Percentiles rank a stretch among this genome's conserved stretches.
Evolutionary conservation across 1,139 yeast genomes (phyloP).

Genomic region (Candida freyschussii): DNA sequence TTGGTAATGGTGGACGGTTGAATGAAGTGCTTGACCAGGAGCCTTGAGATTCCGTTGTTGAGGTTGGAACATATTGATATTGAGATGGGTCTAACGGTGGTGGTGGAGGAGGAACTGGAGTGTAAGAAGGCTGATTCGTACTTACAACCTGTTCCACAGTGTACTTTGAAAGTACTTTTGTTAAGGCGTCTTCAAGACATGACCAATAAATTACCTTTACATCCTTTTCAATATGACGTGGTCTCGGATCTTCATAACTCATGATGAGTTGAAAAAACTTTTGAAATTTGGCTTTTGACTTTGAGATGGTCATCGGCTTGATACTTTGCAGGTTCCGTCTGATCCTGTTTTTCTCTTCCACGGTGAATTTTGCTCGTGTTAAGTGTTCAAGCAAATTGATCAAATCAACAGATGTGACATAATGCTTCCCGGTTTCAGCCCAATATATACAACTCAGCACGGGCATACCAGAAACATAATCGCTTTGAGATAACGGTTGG

Average conservation of each 20-base stretch:
- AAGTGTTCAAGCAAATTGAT: constrained; percentile 54
- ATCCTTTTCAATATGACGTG: constrained; percentile 69
- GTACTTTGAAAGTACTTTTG: constrained; percentile 61
- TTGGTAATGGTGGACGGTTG: too few species aligned
- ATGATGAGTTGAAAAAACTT: constrained; percentile 55
- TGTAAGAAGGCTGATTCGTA: background rate
- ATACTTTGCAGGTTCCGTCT: constrained; percentile 64
- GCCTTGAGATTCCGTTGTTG: too few species aligned
- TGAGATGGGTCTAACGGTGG: constrained; percentile 3
- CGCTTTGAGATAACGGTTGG: constrained; percentile 19
- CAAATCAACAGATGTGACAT: constrained; percentile 64
- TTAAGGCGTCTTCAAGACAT: constrained; percentile 48
- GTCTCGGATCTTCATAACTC: constrained; percentile 63
- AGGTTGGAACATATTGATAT: too few species aligned
- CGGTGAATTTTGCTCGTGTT: constrained; percentile 48
- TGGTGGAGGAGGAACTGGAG: constrained; percentile 3
- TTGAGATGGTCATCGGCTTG: constrained; percentile 52
- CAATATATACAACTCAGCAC: constrained; percentile 58
- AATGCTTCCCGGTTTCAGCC: constrained; percentile 42
- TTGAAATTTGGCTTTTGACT: constrained; percentile 34
- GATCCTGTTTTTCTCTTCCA: constrained; percentile 67
- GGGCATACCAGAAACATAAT: constrained; percentile 22
- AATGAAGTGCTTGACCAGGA: too few species aligned
- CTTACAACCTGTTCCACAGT: constrained; percentile 16
- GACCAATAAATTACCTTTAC: constrained; percentile 65